phyloP scores from a whole-genome alignment of 768 basidiomycete species.

The Paxillus involutus region DNA sequence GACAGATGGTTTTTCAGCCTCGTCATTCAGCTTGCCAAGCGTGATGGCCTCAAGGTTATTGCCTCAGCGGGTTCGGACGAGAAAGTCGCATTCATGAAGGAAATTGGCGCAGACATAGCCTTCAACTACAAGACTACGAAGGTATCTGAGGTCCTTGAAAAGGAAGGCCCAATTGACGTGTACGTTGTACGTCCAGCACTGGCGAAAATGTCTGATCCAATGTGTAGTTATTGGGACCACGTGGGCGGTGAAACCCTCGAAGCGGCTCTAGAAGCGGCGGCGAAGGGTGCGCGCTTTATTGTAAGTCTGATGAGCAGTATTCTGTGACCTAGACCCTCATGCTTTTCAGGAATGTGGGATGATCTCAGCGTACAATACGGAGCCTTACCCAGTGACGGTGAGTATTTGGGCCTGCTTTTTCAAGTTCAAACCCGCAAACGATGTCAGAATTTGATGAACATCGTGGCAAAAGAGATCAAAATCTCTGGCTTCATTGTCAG shows the following conservation, averaged over 20 bases:
- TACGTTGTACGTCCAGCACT: slow-evolving; percentile 18
- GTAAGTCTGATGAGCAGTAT: slow-evolving; percentile 12
- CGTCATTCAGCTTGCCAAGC: slow-evolving; percentile 52
- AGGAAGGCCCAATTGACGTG: slow-evolving; percentile 59
- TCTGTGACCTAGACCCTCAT: not conserved
- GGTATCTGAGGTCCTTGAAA: slow-evolving; percentile 49
- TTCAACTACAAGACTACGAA: slow-evolving; percentile 73
- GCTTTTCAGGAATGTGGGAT: slow-evolving; percentile 32
- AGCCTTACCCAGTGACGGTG: slow-evolving; percentile 12
- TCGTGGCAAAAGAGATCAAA: slow-evolving; percentile 41
- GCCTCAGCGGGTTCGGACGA: slow-evolving; percentile 70
- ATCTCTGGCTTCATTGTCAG: slow-evolving; percentile 46
- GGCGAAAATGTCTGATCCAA: not conserved
- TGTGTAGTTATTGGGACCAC: slow-evolving; percentile 37
- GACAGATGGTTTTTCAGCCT: slow-evolving; percentile 27
- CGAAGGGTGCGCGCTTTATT: slow-evolving; percentile 47
- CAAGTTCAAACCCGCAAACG: slow-evolving; percentile 7
- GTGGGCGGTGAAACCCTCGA: slow-evolving; percentile 64
- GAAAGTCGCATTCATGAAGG: slow-evolving; percentile 62
- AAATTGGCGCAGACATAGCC: slow-evolving; percentile 64
- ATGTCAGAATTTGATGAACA: slow-evolving; percentile 36
- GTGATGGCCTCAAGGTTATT: slow-evolving; percentile 62
- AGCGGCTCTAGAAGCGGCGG: slow-evolving; percentile 48
- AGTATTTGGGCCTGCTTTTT: not conserved
- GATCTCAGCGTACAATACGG: slow-evolving; percentile 13